Evolutionary conservation across 2,329 filamentous ascomycete genomes (phyloP), one percentile per base, ranked within the genome.

Genomic region (Colletotrichum orbiculare): DNA sequence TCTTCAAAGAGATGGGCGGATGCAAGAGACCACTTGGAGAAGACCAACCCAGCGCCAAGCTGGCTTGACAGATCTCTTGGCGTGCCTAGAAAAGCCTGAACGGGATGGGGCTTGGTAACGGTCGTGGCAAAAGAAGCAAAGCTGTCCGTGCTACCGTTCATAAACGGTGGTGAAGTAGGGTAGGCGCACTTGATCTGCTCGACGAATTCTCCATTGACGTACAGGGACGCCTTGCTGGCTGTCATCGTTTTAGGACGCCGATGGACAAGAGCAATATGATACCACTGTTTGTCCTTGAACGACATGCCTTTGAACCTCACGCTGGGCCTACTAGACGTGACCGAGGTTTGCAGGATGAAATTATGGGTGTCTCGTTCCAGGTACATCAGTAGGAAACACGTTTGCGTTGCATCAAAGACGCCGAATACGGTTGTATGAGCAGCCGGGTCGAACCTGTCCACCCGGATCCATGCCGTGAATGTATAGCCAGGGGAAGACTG

Each of bases 401-500:
- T 93, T 76, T 98, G 95, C 6, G 89, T 93, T 4, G 90, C 85
- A 78, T 99, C 96, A 76, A 96, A 98, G 8, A 96, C 93, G 34
- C 96, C 96, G 75, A 99, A 99, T 12, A 99, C 86, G 0, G 96
- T 99, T 0, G 96, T 99, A 76, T 99, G 96, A 13, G 91, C 89
- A 49, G 87, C 87, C 6, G 87, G 81, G 75, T 99, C 96, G 76
- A 96, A 98, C 45, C 88, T 83, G 75, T 98, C 94, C 65, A 99
- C 87, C 17, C 91, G 89, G 54, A 97, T 86, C 96, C 96, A 99
- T 0, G 93, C 87, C 49, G 92, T 87, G 66, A 99, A 91, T 1
- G 94, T 97, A 78, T 98, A 99, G 17, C 96, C 96, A n/a, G 85
- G 82, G 9, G 89, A 87, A 15, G 89, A 88, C 59, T 87, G 84